Evolutionary conservation across 192 early-diverging fungal genomes (phyloP).

Genomic region (Gonapodya prolifera): DNA sequence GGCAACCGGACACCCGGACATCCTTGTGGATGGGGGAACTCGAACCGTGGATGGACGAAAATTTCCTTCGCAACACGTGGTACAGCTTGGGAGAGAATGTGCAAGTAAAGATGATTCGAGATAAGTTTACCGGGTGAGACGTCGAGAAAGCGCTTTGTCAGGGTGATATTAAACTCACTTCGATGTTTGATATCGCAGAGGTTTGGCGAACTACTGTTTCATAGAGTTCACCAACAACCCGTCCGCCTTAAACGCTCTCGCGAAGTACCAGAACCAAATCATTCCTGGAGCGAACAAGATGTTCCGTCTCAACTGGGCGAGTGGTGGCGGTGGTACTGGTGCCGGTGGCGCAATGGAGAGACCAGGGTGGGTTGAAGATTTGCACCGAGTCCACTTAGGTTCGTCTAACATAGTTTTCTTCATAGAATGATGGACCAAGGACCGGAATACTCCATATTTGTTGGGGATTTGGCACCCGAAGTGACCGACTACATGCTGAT

Average conservation of each 20-base stretch:
- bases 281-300: constrained; percentile 66
- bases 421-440: constrained; percentile 35
- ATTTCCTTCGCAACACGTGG: constrained; percentile 77
- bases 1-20: neutral
- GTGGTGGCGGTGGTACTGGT: constrained; percentile 24
- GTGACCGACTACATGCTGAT: constrained; percentile 72
- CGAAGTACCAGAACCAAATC: constrained; percentile 53
- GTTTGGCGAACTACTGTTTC: constrained; percentile 83
- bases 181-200: constrained; percentile 13
- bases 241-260: constrained; percentile 59
- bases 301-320: constrained; percentile 95
- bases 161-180: neutral
- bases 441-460: constrained; percentile 87
- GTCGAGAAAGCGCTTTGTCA: neutral
- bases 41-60: constrained; percentile 98
- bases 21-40: constrained; percentile 38
- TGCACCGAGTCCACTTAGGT: neutral
- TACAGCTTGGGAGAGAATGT: constrained; percentile 70
- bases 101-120: constrained; percentile 86
- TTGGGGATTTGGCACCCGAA: constrained; percentile 86
- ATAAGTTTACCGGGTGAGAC: constrained; percentile 70
- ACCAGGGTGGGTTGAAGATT: too few relatives aligned
- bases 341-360: constrained; percentile 1
- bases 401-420: neutral
- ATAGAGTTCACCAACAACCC: constrained; percentile 61